Base-by-base conservation (phyloP, 768 basidiomycete species). In the Daedaleopsis sinensis region DNA sequence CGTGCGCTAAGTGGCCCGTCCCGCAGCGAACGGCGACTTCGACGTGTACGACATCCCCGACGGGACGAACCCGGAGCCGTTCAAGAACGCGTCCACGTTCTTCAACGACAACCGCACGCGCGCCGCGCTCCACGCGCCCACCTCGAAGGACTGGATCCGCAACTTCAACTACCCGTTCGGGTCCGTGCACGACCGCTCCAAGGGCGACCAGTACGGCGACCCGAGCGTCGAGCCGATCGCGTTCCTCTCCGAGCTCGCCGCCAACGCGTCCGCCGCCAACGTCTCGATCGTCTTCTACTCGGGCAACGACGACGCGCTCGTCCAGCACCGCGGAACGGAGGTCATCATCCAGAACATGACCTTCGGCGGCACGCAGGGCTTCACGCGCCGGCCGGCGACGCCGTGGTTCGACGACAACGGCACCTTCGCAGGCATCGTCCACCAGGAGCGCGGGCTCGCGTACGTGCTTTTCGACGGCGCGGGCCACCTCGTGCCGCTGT, bases 361-460 rank as follows among this genome's bases (percentile, higher is more conserved):
- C 1, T 92, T 91, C 63, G 89, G 88, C 39, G 89, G 88, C n/a
- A 84, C 85, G 39, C 87, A 84, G 72, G 90, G 90, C 4, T 92
- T 92, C 71, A 84, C 87, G 12, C 79, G 82, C 51, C 79, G 81
- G 64, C 90, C 90, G 0, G 80, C 85, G 2, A 91, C 90, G 0
- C 82, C 85, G 3, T 91, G 89, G 88, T 76, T 74, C 57, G 83
- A 85, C 55, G 86, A 89, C 58, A 68, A 70, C 1, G 84, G 84
- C 19, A 74, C 83, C 54, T 81, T 85, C 55, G 87, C 84, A 0
- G 90, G 90, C 0, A 86, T 90, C 38, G 79, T 90, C 36, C 88
- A 89, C 68, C 88, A 90, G 72, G 90, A 91, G 73, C 82, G 90
- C 47, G 82, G 81, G 23, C 86, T 78, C 67, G 75, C 75, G 16